Base-by-base conservation (phyloP, 2,329 filamentous ascomycete genomes). In the Pyrenophora seminiperda region DNA sequence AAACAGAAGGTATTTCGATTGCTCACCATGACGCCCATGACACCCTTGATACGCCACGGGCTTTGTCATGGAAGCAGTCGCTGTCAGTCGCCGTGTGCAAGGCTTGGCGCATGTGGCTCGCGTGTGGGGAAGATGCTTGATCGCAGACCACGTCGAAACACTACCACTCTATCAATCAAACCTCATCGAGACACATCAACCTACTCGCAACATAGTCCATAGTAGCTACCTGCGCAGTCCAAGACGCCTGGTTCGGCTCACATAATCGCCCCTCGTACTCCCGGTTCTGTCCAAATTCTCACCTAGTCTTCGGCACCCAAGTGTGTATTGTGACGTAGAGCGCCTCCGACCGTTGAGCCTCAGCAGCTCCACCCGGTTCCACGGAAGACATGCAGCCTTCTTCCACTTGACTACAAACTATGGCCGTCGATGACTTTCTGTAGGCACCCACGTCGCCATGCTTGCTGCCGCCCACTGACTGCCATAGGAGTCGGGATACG, bases 401-500 rank as follows among this genome's bases (percentile, higher is more conserved):
- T 55, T 47, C 59, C 43, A 53, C 54, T 54, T 66, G 56, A 66
- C 53, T 53, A 47, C 59, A 55, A 56, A 71, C 50, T 56, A 74
- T 74, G 71, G 71, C 71, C 41, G 71, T 73, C 49, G 71, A 73
- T 54, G 71, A 72, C 55, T 72, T 68, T 39, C 50, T 72, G 70
- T 71, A 32, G n/a, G 65, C 56, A 6, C 36, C 33, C 19, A 15
- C 14, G 14, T 20, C 31, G 22, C 15, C 7, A 9, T 50, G 32
- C 31, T 1, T 7, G 30, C 30, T 27, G 19, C 41, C 6, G 30
- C 22, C 47, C 32, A 52, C 64, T 66, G 41, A 68, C 59, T 19
- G 32, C 41, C 27, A 36, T 59, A 79, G 76, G 56, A 76, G 74
- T 70, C 75, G 72, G 56, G 77, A 79, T 45, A 75, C 75, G 46